A percentile compares a stretch with the other conserved stretches of the same genome.
Conservation (phyloP, 257 asterid species). For the Przewalskia tangutica region DNA sequence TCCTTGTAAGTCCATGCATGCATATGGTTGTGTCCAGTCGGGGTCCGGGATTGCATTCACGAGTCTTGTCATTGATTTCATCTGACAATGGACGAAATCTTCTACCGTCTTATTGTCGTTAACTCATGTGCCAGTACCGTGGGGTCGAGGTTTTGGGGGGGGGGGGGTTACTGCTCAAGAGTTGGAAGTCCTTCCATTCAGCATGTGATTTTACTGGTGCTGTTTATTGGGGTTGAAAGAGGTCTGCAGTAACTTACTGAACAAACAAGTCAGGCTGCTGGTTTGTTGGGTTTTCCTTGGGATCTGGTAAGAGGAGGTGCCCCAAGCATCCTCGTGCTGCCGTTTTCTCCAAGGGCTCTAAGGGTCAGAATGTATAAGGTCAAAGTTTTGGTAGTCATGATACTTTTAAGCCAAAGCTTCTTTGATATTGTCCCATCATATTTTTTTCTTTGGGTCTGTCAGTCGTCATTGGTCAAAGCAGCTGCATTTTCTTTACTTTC, state of each 20-base stretch:
- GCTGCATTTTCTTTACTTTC: slow-evolving; percentile 17
- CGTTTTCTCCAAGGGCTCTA: slow-evolving; percentile 10
- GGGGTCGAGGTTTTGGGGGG: slow-evolving; percentile 30
- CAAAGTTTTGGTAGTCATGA: slow-evolving; percentile 17
- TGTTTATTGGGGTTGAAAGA: slow-evolving; percentile 9
- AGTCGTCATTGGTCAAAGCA: slow-evolving; percentile 33
- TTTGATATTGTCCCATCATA: slow-evolving; percentile 10
- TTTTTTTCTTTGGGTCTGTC: slow-evolving; percentile 25
- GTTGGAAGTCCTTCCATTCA: background rate
- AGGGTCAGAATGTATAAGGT: background rate
- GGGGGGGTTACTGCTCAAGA: slow-evolving; percentile 1
- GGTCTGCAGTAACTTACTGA: slow-evolving; percentile 15
- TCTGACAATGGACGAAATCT: slow-evolving; percentile 39
- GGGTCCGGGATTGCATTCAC: slow-evolving; percentile 51
- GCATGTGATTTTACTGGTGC: background rate
- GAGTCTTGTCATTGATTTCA: slow-evolving; percentile 52
- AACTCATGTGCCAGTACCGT: slow-evolving; percentile 67
- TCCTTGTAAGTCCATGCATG: slow-evolving; percentile 53
- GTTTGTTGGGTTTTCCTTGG: slow-evolving; percentile 11
- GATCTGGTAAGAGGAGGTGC: slow-evolving; percentile 10
- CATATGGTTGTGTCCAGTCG: slow-evolving; percentile 75
- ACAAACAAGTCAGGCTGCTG: slow-evolving; percentile 13
- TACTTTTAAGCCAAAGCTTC: slow-evolving; percentile 12
- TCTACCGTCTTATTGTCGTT: slow-evolving; percentile 54
- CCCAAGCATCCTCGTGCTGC: slow-evolving; percentile 19